Percentiles rank a stretch among this genome's conserved stretches.
phyloP scores from a whole-genome alignment of 2,329 filamentous ascomycete genomes.

The Exutisphaerella laricina region DNA sequence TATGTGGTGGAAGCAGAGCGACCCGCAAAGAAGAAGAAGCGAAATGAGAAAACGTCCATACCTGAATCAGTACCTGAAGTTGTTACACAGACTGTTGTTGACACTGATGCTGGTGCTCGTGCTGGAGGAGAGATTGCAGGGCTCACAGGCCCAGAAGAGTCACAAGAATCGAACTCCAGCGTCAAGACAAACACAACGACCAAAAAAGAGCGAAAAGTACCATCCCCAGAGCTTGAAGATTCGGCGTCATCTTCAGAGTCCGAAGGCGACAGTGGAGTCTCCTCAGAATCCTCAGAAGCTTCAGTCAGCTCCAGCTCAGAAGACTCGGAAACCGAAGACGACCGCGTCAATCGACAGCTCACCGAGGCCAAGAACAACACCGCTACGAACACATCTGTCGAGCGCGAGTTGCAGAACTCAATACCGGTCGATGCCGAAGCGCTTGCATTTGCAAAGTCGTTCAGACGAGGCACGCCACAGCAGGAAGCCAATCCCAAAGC shows the following conservation, averaged over 20 bases:
- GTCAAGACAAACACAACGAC: conserved; percentile 10
- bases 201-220: conserved; percentile 2
- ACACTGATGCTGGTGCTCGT: neutral
- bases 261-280: conserved; percentile 5
- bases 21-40: conserved; percentile 24
- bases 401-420: conserved; percentile 10
- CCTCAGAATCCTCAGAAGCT: conserved; percentile 1
- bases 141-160: conserved; percentile 4
- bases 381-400: conserved; percentile 13
- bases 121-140: neutral
- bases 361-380: conserved; percentile 18
- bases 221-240: conserved; percentile 4
- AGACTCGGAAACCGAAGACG: conserved; percentile 9
- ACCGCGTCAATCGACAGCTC: conserved; percentile 15
- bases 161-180: no score
- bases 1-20: conserved; percentile 61
- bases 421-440: conserved; percentile 4
- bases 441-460: conserved; percentile 36
- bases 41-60: conserved; percentile 21
- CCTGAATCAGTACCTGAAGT: conserved; percentile 1
- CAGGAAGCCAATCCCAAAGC: conserved; percentile 35
- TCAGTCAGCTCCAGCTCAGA: conserved; percentile 6
- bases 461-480: conserved; percentile 61
- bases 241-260: conserved; percentile 2
- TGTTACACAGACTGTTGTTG: conserved; percentile 8